Base-by-base conservation (phyloP, 331 rosid genomes). In the Quercus tomentella region DNA sequence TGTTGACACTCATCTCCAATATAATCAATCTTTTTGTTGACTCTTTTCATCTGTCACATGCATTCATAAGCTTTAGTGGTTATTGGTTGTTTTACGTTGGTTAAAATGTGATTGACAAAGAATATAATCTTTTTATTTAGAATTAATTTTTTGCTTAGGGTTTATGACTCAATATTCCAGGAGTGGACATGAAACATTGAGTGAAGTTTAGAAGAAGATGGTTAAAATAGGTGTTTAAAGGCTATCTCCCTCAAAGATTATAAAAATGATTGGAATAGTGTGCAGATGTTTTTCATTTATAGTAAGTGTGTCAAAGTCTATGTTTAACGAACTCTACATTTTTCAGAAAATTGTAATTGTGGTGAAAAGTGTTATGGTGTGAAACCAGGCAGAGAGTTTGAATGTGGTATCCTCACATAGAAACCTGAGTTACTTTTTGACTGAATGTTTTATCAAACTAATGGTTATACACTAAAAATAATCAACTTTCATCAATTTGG, bases 401-500 rank as follows among this genome's bases (percentile, higher is more conserved):
- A 69, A 74, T 60, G 22, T 76, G 61, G 30, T 51, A 22, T 17
- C 56, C 30, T 43, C 45, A 52, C 65, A 51, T 71, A 31, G 76
- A 54, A 17, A 30, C 11, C 56, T 33, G n/a, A 51, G 68, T 23
- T 45, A 4, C 51, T 25, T 74, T 31, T 41, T 43, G 57, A 61
- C 70, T 33, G 35, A 56, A 70, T 41, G 23, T 60, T 55, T 73
- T 73, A 21, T 73, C 4, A 11, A 54, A 54, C 12, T 22, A 54
- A 33, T 77, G 45, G 15, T 55, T 56, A 14, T 55, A 23, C 66
- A 26, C 30, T 37, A 58, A 65, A 43, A 56, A 60, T 72, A 63
- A 17, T 71, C 10, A 68, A 79, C 72, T 70, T 75, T 79, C 43
- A 55, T 58, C 41, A 72, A 82, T 80, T 37, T 11, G 60, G 58